These are phyloP conservation scores for Vishniacozyma victoriae DNA, from an alignment of 768 basidiomycete species.

Conservation along the genomic window DNA sequence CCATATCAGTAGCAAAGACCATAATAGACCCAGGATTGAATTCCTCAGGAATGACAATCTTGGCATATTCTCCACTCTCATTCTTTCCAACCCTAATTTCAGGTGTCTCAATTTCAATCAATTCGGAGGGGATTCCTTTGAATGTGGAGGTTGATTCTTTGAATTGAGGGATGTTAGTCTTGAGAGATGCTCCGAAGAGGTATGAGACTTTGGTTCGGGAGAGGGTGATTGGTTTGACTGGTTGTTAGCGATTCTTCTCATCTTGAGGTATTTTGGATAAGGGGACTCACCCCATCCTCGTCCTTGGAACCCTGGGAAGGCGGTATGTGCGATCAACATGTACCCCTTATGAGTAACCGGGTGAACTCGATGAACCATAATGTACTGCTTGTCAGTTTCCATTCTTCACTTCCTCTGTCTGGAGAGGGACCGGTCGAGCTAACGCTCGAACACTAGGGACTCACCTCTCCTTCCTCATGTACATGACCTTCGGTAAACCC, in stretches of 20 bases:
- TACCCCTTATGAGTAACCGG: constrained; percentile 87
- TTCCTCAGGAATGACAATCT: constrained; percentile 73
- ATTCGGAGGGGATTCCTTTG: constrained; percentile 64
- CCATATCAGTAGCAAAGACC: constrained; percentile 80
- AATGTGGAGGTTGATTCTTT: constrained; percentile 55
- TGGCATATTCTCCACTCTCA: constrained; percentile 62
- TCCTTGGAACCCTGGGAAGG: constrained; percentile 74
- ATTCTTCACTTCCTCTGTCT: not conserved
- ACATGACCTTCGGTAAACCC: constrained; percentile 90
- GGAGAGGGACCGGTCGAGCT: not conserved
- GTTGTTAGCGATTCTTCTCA: not conserved
- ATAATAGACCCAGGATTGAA: constrained; percentile 97
- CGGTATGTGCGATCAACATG: constrained; percentile 83
- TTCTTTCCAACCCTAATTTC: constrained; percentile 61
- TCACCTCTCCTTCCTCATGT: constrained; percentile 89
- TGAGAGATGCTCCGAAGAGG: constrained; percentile 69
- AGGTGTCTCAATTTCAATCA: constrained; percentile 61
- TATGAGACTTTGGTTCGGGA: constrained; percentile 72
- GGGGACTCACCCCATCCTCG: constrained; percentile 64
- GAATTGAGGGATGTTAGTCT: constrained; percentile 60
- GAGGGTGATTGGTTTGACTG: constrained; percentile 80
- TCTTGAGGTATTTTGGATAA: not conserved
- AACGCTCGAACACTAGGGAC: constrained; percentile 45
- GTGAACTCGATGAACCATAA: constrained; percentile 84
- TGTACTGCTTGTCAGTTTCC: constrained; percentile 59